A percentile compares a stretch with the other conserved stretches of the same genome.
Evolutionary conservation across 768 basidiomycete genomes (phyloP).

Genomic region (Cystobasidium tubakii): DNA sequence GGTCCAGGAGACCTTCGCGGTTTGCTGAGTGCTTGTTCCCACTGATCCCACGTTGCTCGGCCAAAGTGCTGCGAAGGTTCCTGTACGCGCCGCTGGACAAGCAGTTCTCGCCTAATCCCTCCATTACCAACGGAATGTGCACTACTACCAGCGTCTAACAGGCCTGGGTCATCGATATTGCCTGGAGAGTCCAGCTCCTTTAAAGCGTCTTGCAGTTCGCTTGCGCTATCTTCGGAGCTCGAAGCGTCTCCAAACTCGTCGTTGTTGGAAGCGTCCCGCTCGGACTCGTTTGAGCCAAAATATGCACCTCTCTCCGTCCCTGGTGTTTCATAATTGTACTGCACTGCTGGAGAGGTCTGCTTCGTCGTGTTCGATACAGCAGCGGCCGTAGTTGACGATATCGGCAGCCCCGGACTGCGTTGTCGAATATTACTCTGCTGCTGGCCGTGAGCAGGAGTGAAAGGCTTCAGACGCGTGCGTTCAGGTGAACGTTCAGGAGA

Average conservation of each 20-base stretch:
- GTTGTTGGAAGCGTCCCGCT: neutral
- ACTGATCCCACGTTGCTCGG: slow-evolving; percentile 1
- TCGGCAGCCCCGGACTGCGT: neutral
- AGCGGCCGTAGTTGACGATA: neutral
- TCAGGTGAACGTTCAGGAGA: neutral
- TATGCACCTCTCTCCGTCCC: slow-evolving; percentile 19
- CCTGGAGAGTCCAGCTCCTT: neutral
- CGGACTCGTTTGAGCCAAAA: slow-evolving; percentile 33
- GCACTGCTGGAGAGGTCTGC: neutral
- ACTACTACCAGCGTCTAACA: neutral
- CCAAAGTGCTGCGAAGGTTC: slow-evolving; percentile 25
- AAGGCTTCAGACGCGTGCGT: neutral
- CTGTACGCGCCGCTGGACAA: slow-evolving; percentile 10
- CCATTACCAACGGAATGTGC: neutral
- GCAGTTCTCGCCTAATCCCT: slow-evolving; percentile 1
- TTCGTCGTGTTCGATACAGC: neutral
- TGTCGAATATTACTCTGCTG: neutral
- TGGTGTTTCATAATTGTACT: slow-evolving; percentile 18
- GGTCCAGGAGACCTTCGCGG: slow-evolving; percentile 10
- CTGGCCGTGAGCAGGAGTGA: neutral
- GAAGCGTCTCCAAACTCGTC: slow-evolving; percentile 27
- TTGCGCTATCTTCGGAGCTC: slow-evolving; percentile 34
- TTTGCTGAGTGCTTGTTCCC: slow-evolving; percentile 25
- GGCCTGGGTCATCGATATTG: neutral
- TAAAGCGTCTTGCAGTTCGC: slow-evolving; percentile 19